A percentile compares a stretch with the other conserved stretches of the same genome.
phyloP scores from a whole-genome alignment of 2,329 filamentous ascomycete species.

The Fusarium begoniae region DNA sequence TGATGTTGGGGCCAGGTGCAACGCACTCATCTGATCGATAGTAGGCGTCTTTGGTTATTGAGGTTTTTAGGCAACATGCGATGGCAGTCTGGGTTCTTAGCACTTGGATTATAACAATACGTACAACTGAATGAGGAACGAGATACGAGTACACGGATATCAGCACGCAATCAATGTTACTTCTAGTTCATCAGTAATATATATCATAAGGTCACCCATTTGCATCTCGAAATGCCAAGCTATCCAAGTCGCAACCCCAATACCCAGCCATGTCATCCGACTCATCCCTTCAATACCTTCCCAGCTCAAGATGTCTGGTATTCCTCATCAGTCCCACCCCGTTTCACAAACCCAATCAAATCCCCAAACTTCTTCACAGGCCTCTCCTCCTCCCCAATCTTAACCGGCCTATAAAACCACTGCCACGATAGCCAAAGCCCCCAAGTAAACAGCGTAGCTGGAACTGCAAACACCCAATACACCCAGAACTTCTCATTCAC shows the following conservation, averaged over 20 bases:
- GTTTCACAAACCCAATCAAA: not conserved
- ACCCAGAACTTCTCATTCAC: constrained; percentile 49
- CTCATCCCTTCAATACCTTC: too few species aligned
- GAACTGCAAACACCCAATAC: constrained; percentile 47
- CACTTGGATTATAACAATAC: not conserved
- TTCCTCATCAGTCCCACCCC: not conserved
- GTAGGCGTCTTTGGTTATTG: not conserved
- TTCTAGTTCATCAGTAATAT: too few species aligned
- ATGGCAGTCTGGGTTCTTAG: not conserved
- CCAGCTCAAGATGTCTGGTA: not conserved
- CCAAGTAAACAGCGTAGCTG: constrained; percentile 39
- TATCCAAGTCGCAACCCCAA: not conserved
- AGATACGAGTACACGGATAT: not conserved
- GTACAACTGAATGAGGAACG: not conserved
- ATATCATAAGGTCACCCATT: too few species aligned
- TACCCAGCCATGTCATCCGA: not conserved
- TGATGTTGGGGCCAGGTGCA: not conserved
- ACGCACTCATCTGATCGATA: not conserved
- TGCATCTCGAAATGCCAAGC: not conserved
- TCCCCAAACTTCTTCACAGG: not conserved
- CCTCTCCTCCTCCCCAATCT: constrained; percentile 19
- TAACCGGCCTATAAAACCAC: not conserved
- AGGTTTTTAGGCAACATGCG: not conserved
- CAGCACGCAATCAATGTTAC: not conserved
- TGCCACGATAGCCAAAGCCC: constrained; percentile 34